Evolutionary conservation across 768 basidiomycete genomes (phyloP), one percentile per base, ranked within the genome.

Genomic region (Lactarius pseudohatsudake): DNA sequence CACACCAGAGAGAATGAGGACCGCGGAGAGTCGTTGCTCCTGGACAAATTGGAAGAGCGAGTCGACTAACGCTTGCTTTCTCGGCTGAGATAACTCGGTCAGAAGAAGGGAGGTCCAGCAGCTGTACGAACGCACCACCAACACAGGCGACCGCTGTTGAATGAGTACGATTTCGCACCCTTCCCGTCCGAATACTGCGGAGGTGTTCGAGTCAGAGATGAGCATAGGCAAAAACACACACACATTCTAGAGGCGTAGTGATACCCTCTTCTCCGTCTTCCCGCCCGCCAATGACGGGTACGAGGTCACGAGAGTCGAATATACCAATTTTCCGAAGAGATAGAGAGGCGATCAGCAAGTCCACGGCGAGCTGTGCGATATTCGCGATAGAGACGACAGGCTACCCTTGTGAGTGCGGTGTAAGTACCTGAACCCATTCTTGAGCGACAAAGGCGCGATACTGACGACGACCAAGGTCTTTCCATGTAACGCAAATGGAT

Each of bases 341-440:
- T 57, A 91, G 79, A 1, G 88, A 86, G 5, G 87, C 76, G 68
- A 92, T 86, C 67, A 94, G 77, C 20, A 94, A 77, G 76, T 94
- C 92, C 11, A 79, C 85, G 0, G 91, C 85, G 15, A 94, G 81
- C 72, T 94, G 92, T n/a, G 86, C 81, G 53, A 94, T 83, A 77
- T 94, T 94, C 57, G 89, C 92, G 13, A 85, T 84, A 6, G 92
- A 92, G 13, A 94, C 90, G 54, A 92, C 73, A 40, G 92, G 91
- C 84, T 85, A 63, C 47, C 50, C 70, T 69, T 75, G 72, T 47
- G 53, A 57, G 10, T 28, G 10, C 34, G 57, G 41, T 28, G 43
- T 53, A 26, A 66, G 65, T 63, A 15, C 16, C 36, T 18, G 8
- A 26, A 10, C n/a, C n/a, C 15, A 41, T 54, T 22, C 47, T 58